Evolutionary conservation across 805 yeast species (phyloP).

Genomic region (Myxozyma melibiosi): DNA sequence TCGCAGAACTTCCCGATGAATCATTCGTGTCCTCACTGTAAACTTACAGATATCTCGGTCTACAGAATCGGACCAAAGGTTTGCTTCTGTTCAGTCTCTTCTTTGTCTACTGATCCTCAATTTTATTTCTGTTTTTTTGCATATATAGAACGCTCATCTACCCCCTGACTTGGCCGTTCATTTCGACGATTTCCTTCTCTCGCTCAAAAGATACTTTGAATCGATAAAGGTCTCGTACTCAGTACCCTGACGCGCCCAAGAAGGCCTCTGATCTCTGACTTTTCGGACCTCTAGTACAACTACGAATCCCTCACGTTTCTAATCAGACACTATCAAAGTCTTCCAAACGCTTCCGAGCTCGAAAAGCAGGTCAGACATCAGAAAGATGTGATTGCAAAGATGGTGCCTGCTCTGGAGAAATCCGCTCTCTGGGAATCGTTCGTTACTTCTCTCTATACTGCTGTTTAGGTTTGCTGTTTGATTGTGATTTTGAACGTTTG

Average conservation of each 20-base stretch:
- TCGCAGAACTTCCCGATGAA: slow-evolving; percentile 13
- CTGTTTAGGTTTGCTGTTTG: neutral
- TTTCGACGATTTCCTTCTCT: slow-evolving; percentile 10
- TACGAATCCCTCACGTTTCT: slow-evolving; percentile 12
- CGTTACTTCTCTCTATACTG: neutral
- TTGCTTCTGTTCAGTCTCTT: neutral
- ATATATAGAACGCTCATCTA: slow-evolving; percentile 3
- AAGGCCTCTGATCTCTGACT: neutral
- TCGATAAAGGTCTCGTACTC: slow-evolving; percentile 12
- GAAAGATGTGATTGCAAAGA: slow-evolving; percentile 3
- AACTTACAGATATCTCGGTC: neutral
- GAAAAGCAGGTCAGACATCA: neutral
- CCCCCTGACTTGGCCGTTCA: slow-evolving; percentile 23
- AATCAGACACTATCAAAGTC: slow-evolving; percentile 8
- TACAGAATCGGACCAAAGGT: slow-evolving; percentile 6
- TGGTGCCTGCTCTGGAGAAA: slow-evolving; percentile 17
- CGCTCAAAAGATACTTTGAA: slow-evolving; percentile 7
- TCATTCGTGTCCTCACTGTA: slow-evolving; percentile 23
- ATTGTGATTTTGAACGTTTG: neutral
- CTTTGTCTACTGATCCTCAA: neutral
- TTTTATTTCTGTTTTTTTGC: neutral
- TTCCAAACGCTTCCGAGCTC: neutral
- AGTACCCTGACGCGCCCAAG: too few relatives aligned
- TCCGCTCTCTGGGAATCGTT: slow-evolving; percentile 6
- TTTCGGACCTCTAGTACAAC: slow-evolving; percentile 14